Evolutionary conservation across 441 rosid genomes (phyloP), one percentile per base, ranked within the genome.

Genomic region (Adansonia rubrostipa): DNA sequence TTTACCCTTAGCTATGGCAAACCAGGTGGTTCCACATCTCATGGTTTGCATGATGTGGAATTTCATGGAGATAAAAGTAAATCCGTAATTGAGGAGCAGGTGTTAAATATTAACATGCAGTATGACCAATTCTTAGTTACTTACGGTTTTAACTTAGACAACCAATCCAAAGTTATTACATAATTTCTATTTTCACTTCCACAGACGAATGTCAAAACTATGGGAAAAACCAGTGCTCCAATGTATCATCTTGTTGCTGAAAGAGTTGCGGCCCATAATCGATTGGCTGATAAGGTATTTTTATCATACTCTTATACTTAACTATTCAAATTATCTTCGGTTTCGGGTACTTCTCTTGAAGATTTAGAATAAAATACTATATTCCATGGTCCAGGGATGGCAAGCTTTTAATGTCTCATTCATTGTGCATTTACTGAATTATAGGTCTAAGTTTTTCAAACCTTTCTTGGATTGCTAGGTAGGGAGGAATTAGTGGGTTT

Each of bases 71-170:
- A 75, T 78, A 76, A 85, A 79, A 81, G 73, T 67, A 88, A 80
- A 81, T 75, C 82, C 24, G 22, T 77, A 11, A 54, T 53, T 57
- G 86, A 83, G 64, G 86, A 85, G 82, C 90, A 91, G 98, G 99
- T 96, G 87, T 70, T 63, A 64, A 68, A 77, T 22, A 45, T 73
- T 10, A 79, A 74, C 78, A 77, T 53, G 17, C 19, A 11, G 20
- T 28, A 11, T 68, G 69, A 60, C 51, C 14, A 57, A 50, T 79
- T 53, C 9, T 67, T 45, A 48, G 54, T 71, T 13, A 15, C 68
- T 28, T 7, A 13, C 65, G 5, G 69, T 66, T 33, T 74, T 80
- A 50, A 45, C 75, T 76, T 74, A 19, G 53, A 15, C 62, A 36
- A 69, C 13, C 71, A 75, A 77, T 28, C 44, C 6, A 73, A 28